Evolutionary conservation across 228 moss, liverwort and hornwort species (phyloP).

Genomic region (Sphagnum magellanicum): DNA sequence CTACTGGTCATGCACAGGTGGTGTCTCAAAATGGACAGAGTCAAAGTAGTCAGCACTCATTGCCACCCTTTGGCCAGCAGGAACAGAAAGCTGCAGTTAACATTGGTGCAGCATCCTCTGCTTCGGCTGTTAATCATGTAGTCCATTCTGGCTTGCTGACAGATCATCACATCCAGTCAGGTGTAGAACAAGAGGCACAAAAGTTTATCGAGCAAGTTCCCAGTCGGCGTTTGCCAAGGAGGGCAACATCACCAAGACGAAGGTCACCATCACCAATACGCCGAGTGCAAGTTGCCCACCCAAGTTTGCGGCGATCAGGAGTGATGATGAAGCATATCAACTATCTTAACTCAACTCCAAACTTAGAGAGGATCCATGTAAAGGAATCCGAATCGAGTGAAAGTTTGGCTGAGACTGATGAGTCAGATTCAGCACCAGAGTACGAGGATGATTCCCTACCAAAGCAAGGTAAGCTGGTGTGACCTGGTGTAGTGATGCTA

Average conservation of each 20-base stretch:
- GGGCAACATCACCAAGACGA: constrained; percentile 75
- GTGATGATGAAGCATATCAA: constrained; percentile 84
- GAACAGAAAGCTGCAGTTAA: constrained; percentile 14
- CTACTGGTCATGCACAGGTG: neutral
- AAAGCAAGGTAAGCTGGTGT: constrained; percentile 27
- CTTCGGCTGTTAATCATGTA: neutral
- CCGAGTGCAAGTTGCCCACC: constrained; percentile 81
- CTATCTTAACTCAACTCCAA: constrained; percentile 48
- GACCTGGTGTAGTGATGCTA: constrained; percentile 46
- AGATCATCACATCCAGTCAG: constrained; percentile 30
- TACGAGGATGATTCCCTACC: constrained; percentile 31
- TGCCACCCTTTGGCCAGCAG: constrained; percentile 23
- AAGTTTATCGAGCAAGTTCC: constrained; percentile 26
- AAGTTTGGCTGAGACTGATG: constrained; percentile 10
- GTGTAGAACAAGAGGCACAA: constrained; percentile 14
- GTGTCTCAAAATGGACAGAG: neutral
- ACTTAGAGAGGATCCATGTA: constrained; percentile 23
- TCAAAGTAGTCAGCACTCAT: constrained; percentile 17
- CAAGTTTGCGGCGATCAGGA: constrained; percentile 72
- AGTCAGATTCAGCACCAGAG: constrained; percentile 18
- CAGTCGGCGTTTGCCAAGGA: constrained; percentile 38
- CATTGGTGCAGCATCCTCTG: constrained; percentile 10
- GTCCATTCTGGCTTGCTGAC: neutral
- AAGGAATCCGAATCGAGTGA: constrained; percentile 64
- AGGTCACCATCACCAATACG: constrained; percentile 86